These are phyloP conservation scores for Cercospora brassicicola DNA, from an alignment of 2,329 filamentous ascomycete species.

Conservation along the genomic window DNA sequence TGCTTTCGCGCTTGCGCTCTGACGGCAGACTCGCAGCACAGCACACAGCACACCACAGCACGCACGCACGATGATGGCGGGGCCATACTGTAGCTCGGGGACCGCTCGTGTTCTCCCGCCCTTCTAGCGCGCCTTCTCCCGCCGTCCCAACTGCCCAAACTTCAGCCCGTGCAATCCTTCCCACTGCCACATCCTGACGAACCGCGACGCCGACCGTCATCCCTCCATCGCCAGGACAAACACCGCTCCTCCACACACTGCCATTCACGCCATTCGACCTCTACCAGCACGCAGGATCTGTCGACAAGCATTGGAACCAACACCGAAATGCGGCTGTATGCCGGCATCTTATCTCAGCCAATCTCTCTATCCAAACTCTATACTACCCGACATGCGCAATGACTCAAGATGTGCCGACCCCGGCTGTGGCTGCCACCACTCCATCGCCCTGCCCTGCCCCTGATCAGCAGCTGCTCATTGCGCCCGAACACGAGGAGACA, in stretches of 20 bases:
- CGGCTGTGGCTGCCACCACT: background rate
- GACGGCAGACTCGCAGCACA: background rate
- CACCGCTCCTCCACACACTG: background rate
- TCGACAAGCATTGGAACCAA: background rate
- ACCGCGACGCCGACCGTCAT: background rate
- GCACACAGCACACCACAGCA: background rate
- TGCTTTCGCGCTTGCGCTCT: background rate
- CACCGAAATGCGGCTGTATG: slow-evolving; percentile 5
- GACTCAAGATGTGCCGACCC: background rate
- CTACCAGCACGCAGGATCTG: background rate
- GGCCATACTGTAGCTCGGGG: background rate
- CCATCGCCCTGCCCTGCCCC: background rate
- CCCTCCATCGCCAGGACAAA: background rate
- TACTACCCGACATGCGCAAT: background rate
- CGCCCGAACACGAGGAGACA: background rate
- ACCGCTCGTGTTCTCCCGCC: slow-evolving; percentile 1
- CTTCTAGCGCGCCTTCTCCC: slow-evolving; percentile 3
- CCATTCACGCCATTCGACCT: background rate
- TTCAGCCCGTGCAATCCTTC: background rate
- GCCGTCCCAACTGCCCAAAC: background rate
- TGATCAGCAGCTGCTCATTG: background rate
- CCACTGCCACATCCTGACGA: background rate
- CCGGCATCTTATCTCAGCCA: slow-evolving; percentile 5
- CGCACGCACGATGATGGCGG: background rate
- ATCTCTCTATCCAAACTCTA: slow-evolving; percentile 3